Conservation (phyloP, 306 rosid genomes). For the Gynostemma pentaphyllum region DNA sequence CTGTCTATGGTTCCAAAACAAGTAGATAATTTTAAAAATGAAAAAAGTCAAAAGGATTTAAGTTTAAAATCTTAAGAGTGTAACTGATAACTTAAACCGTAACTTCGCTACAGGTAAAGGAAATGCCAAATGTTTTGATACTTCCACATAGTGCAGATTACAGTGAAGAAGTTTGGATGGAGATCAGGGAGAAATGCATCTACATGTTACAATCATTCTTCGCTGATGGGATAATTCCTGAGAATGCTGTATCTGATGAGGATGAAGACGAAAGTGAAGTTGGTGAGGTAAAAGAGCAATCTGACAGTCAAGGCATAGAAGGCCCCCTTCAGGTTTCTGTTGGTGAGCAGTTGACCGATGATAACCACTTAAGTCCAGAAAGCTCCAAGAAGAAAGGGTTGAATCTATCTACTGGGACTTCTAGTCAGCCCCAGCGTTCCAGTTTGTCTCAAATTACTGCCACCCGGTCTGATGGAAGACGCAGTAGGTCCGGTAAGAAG, state of each 20-base stretch:
- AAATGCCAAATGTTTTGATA: constrained; percentile 97
- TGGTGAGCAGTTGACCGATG: constrained; percentile 49
- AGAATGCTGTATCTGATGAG: constrained; percentile 61
- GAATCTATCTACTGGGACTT: constrained; percentile 39
- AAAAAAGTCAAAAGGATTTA: not conserved
- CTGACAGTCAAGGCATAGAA: constrained; percentile 44
- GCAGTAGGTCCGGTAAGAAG: constrained; percentile 84
- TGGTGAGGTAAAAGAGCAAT: constrained; percentile 53
- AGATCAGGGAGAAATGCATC: constrained; percentile 93
- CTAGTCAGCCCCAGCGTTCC: constrained; percentile 54
- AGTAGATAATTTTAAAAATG: not conserved
- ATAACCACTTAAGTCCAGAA: constrained; percentile 37
- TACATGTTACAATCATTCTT: constrained; percentile 79
- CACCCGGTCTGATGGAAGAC: constrained; percentile 66
- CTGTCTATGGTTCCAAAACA: not conserved
- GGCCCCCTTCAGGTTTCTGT: constrained; percentile 39
- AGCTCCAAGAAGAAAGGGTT: constrained; percentile 54
- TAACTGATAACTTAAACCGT: not conserved
- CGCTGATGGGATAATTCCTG: constrained; percentile 67
- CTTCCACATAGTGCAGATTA: constrained; percentile 99
- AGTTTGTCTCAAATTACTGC: constrained; percentile 53
- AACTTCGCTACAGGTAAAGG: constrained; percentile 67
- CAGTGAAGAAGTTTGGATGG: constrained; percentile 99
- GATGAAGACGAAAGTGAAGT: constrained; percentile 60
- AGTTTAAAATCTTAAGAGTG: not conserved